Evolutionary conservation across 345 rosid species (phyloP).

Genomic region (Syzygium oleosum): DNA sequence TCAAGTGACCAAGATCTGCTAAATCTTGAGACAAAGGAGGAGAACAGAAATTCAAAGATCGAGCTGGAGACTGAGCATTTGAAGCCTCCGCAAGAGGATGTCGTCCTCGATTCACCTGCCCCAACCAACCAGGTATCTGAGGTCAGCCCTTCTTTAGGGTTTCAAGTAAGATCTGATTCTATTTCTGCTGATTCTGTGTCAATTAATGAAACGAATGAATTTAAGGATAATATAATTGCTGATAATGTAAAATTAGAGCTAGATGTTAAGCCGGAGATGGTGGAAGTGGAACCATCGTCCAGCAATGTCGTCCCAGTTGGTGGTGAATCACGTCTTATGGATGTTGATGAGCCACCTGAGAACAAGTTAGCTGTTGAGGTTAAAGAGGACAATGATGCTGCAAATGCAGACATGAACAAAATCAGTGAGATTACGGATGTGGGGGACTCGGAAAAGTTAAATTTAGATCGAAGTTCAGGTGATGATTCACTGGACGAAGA

Average conservation of each 20-base stretch:
- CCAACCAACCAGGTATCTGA: constrained; percentile 92
- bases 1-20: constrained; percentile 21
- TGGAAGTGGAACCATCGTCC: constrained; percentile 79
- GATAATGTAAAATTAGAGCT: constrained; percentile 96
- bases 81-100: constrained; percentile 37
- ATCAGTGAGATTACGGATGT: constrained; percentile 56
- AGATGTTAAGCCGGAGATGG: constrained; percentile 84
- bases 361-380: constrained; percentile 53
- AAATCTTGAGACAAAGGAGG: constrained; percentile 16
- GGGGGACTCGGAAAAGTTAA: constrained; percentile 81
- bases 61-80: constrained; percentile 30
- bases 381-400: constrained; percentile 53
- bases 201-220: constrained; percentile 91
- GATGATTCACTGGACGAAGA: constrained; percentile 97
- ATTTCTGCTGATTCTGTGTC: constrained; percentile 97
- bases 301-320: constrained; percentile 38
- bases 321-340: constrained; percentile 86
- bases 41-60: constrained; percentile 13
- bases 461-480: constrained; percentile 94
- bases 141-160: constrained; percentile 94
- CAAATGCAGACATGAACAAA: constrained; percentile 58
- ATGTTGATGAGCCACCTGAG: constrained; percentile 76
- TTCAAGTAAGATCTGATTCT: constrained; percentile 98
- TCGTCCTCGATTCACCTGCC: constrained; percentile 46
- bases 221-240: constrained; percentile 92